These are phyloP conservation scores for Bombardia bombarda DNA, from an alignment of 495 filamentous ascomycete species.

Conservation along the genomic window DNA sequence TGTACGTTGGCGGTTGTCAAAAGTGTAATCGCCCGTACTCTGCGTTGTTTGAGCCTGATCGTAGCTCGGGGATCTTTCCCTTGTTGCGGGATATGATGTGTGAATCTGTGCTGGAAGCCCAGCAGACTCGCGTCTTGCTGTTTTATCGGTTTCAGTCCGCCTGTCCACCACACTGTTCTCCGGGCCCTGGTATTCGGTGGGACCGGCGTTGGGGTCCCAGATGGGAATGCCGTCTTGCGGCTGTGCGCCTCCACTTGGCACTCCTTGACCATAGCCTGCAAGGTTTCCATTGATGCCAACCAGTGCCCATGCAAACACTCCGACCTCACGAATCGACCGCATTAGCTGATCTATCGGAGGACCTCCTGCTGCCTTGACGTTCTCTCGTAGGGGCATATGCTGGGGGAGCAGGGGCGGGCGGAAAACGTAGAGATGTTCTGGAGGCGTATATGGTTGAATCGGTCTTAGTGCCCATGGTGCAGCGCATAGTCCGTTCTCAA, in stretches of 20 bases:
- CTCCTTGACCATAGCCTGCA: conserved; percentile 55
- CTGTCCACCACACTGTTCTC: too few relatives aligned
- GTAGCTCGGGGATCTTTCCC: too few relatives aligned
- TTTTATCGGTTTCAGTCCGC: too few relatives aligned
- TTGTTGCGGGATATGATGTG: too few relatives aligned
- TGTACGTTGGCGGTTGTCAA: too few relatives aligned
- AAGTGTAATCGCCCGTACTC: too few relatives aligned
- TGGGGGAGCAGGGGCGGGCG: conserved; percentile 33
- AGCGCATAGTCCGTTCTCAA: conserved; percentile 64
- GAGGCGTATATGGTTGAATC: conserved; percentile 33
- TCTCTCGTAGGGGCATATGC: conserved; percentile 36
- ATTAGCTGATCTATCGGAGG: conserved; percentile 58
- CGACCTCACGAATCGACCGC: conserved; percentile 74
- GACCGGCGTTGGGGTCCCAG: conserved; percentile 35
- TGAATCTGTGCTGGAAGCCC: too few relatives aligned
- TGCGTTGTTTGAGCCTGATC: too few relatives aligned
- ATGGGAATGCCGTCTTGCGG: conserved; percentile 50
- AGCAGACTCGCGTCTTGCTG: too few relatives aligned
- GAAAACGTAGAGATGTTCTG: conserved; percentile 34
- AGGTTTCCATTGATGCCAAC: conserved; percentile 74
- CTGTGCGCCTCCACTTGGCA: conserved; percentile 49
- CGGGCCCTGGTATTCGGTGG: conserved; percentile 9
- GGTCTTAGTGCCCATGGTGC: conserved; percentile 69
- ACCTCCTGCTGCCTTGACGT: conserved; percentile 38
- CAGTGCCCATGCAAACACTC: conserved; percentile 75